Evolutionary conservation across 2,329 filamentous ascomycete genomes (phyloP).

Genomic region (Teratosphaeria viscida): DNA sequence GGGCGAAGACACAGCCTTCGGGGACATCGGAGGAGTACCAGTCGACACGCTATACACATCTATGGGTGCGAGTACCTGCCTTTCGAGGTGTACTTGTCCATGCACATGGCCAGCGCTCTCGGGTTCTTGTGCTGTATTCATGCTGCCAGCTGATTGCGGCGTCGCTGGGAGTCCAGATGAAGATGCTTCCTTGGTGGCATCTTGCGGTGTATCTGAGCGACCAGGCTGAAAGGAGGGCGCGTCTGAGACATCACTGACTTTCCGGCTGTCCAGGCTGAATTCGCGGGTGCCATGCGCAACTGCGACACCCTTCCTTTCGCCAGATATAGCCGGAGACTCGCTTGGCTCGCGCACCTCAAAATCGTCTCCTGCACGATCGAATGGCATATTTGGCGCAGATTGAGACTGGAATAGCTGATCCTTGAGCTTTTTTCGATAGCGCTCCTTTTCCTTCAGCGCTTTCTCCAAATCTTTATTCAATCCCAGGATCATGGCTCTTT

Average conservation of each 20-base stretch:
- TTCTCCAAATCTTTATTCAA: slow-evolving; percentile 91
- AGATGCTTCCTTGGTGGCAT: slow-evolving; percentile 7
- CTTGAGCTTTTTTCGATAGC: slow-evolving; percentile 82
- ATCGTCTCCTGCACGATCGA: slow-evolving; percentile 7
- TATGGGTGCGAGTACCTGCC: background rate
- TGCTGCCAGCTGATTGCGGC: slow-evolving; percentile 14
- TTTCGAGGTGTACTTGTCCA: background rate
- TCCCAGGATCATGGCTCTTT: slow-evolving; percentile 83
- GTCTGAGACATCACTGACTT: slow-evolving; percentile 20
- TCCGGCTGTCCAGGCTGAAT: slow-evolving; percentile 17
- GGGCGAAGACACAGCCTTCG: slow-evolving; percentile 4
- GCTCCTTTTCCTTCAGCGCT: slow-evolving; percentile 85
- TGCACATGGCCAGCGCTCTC: slow-evolving; percentile 1
- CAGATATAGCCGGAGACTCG: slow-evolving; percentile 16
- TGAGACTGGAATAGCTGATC: slow-evolving; percentile 48
- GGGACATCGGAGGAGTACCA: slow-evolving; percentile 14
- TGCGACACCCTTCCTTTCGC: slow-evolving; percentile 1
- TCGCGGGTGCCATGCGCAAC: slow-evolving; percentile 9
- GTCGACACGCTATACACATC: background rate
- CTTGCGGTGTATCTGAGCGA: slow-evolving; percentile 23
- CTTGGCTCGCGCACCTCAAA: slow-evolving; percentile 15
- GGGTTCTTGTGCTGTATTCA: slow-evolving; percentile 7
- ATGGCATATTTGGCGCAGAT: slow-evolving; percentile 19
- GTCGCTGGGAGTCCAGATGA: slow-evolving; percentile 12
- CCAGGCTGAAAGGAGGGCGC: slow-evolving; percentile 8